Evolutionary conservation across 306 rosid genomes (phyloP), one percentile per base, ranked within the genome.

Genomic region (Lathyrus sativus): DNA sequence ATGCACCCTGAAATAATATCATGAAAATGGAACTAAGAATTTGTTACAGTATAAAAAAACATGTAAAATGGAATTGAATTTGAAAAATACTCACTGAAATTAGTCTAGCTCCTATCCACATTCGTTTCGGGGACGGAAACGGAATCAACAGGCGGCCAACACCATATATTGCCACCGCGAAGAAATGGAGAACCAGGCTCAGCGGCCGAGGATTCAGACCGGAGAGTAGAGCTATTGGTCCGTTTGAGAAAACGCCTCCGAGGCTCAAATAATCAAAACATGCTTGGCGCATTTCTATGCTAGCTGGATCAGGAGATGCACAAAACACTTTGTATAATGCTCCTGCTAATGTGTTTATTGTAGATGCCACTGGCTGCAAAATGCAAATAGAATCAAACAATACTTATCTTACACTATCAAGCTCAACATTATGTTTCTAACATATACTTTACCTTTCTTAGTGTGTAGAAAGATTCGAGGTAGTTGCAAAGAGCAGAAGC

Each of bases 311-410:
- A 12, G 90, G 81, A 1, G 95, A 80, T 46, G 87, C 82, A 56
- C 87, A 79, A 10, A 81, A 81, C 76, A 91, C 95, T 76, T 89
- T 87, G 76, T 89, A 89, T 44, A 91, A 33, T 11, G 97, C 91
- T 13, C 96, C 97, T 29, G 88, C 88, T 75, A 88, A 41, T 29
- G 88, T 83, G 75, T 88, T 83, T 63, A 85, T 83, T 22, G 88
- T 88, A 24, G 85, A 81, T 67, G 95, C 86, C 77, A 88, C 83
- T 24, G 90, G 90, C 95, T 85, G 87, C 76, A 67, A 73, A 62
- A 10, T 85, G 87, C 76, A 67, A 73, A 62, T 12, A 70, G 12
- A 53, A 70, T 68, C 42, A 56, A 2, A 6, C 49, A 65, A 9
- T 62, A 14, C 37, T 42, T 13, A 6, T 19, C 22, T 10, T 11